A percentile compares a stretch with the other conserved stretches of the same genome.
These are phyloP conservation scores for Fonsecaea pugnacius DNA, from an alignment of 2,329 filamentous ascomycete genomes.

Conservation along the genomic window DNA sequence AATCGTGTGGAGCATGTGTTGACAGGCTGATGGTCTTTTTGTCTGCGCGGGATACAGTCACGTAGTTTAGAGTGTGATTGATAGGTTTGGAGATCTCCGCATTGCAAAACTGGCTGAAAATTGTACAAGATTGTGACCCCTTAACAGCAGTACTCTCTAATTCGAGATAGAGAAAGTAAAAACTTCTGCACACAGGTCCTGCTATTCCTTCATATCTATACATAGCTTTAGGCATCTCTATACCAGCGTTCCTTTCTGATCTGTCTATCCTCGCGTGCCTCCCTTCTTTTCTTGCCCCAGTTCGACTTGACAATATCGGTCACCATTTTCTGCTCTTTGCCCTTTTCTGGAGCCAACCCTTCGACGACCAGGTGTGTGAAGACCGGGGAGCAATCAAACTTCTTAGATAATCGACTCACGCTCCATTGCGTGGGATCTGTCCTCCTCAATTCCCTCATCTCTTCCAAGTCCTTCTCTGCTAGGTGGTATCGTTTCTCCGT, in stretches of 20 bases:
- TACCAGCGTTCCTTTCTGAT: conserved; percentile 66
- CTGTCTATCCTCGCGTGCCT: conserved; percentile 64
- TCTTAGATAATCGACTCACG: conserved; percentile 61
- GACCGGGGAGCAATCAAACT: conserved; percentile 65
- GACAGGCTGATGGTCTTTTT: conserved; percentile 16
- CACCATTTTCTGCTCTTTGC: conserved; percentile 51
- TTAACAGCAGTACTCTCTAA: not conserved
- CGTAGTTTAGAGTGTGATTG: conserved; percentile 17
- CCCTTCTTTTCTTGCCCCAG: conserved; percentile 64
- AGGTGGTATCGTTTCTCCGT: conserved; percentile 67
- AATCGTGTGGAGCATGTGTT: conserved; percentile 25
- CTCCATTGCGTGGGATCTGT: conserved; percentile 65
- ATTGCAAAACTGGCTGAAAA: not conserved
- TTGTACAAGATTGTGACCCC: conserved; percentile 5
- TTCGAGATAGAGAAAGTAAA: conserved; percentile 1
- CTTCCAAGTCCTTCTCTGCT: conserved; percentile 59
- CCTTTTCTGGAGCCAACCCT: conserved; percentile 54
- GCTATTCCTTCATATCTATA: conserved; percentile 1
- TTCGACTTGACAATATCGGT: conserved; percentile 60
- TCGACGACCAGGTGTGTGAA: conserved; percentile 65
- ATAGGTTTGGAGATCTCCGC: conserved; percentile 18
- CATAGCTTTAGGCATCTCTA: conserved; percentile 55
- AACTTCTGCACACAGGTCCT: conserved; percentile 2
- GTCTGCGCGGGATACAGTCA: conserved; percentile 8
- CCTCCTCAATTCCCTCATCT: conserved; percentile 61